These are phyloP conservation scores for Fusarium subtropicale DNA, from an alignment of 2,329 filamentous ascomycete genomes.

Conservation along the genomic window DNA sequence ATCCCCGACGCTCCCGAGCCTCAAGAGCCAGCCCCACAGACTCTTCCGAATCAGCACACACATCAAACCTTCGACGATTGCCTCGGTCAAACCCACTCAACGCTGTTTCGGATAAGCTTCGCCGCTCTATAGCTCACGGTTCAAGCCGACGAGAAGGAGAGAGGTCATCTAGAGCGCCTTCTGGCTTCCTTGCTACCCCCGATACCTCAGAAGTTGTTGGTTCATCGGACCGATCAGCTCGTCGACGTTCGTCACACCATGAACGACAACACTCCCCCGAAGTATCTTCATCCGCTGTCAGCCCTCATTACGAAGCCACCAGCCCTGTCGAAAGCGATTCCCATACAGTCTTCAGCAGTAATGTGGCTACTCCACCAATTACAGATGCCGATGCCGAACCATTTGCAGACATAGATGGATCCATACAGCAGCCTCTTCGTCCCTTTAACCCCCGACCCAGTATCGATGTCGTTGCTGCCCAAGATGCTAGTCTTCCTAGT, in stretches of 20 bases:
- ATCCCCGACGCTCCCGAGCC: conserved; percentile 48
- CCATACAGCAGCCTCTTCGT: conserved; percentile 59
- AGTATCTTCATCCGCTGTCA: conserved; percentile 54
- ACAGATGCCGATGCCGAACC: conserved; percentile 77
- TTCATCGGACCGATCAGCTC: conserved; percentile 51
- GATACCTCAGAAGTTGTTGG: conserved; percentile 63
- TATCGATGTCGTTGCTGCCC: conserved; percentile 77
- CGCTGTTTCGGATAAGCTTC: conserved; percentile 52
- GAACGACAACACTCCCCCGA: conserved; percentile 61
- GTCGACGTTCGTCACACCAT: conserved; percentile 56
- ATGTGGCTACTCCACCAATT: conserved; percentile 79
- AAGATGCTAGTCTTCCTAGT: conserved; percentile 93
- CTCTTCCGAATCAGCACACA: conserved; percentile 45
- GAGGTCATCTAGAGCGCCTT: conserved; percentile 39
- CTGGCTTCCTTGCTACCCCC: conserved; percentile 65
- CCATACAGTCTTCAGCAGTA: conserved; percentile 70
- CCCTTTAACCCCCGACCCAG: conserved; percentile 62
- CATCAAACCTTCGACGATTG: conserved; percentile 42
- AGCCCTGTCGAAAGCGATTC: conserved; percentile 67
- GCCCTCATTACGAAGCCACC: conserved; percentile 57
- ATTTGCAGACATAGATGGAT: conserved; percentile 63
- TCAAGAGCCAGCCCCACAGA: conserved; percentile 48
- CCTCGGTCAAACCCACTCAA: conserved; percentile 48
- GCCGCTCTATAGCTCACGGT: conserved; percentile 51
- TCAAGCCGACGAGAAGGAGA: conserved; percentile 46